These are phyloP conservation scores for Cinnamomum chago DNA, from an alignment of 164 flowering plant genomes.

Conservation along the genomic window DNA sequence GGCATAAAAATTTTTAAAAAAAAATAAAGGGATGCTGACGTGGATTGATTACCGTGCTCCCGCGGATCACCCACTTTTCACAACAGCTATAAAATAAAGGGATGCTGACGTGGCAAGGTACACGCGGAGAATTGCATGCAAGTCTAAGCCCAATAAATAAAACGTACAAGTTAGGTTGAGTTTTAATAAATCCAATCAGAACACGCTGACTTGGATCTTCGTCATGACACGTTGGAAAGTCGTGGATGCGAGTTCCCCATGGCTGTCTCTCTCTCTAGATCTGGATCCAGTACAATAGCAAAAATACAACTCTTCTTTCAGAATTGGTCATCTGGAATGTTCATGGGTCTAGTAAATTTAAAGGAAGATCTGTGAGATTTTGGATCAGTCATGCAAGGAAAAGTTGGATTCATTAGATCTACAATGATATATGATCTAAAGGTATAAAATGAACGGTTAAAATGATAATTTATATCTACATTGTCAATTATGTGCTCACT, in stretches of 20 bases:
- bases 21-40: neutral
- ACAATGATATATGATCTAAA: too few species aligned
- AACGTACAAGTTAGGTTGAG: neutral
- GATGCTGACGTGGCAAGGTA: neutral
- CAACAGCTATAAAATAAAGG: neutral
- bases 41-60: neutral
- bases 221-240: neutral
- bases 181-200: neutral
- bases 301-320: neutral
- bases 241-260: neutral
- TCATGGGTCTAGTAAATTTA: too few species aligned
- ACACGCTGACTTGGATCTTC: neutral
- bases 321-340: too few species aligned
- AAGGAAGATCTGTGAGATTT: too few species aligned
- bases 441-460: too few species aligned
- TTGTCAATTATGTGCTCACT: too few species aligned
- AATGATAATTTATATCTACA: too few species aligned
- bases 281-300: too few species aligned
- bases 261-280: too few species aligned
- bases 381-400: too few species aligned
- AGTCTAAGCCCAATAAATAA: conserved; percentile 1
- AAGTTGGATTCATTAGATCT: too few species aligned
- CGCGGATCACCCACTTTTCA: neutral
- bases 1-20: too few species aligned
- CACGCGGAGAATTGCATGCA: neutral